Evolutionary conservation across 176 grass and related monocot species (phyloP), one percentile per base, ranked within the genome.

Genomic region (Triticum aestivum): DNA sequence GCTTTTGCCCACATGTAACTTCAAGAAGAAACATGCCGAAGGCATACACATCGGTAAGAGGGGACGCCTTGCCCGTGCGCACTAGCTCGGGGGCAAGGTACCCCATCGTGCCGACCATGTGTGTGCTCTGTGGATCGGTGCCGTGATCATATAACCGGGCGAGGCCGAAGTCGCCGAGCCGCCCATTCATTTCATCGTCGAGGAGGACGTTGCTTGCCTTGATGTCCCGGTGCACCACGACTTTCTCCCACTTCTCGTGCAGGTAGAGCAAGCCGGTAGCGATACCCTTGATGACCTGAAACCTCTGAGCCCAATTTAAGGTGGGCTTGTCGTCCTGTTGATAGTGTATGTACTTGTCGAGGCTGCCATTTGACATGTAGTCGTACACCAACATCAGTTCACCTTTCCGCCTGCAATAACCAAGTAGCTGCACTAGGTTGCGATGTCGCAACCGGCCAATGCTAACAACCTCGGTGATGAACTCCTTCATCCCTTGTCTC

Each of bases 401-500:
- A 30, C 83, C 88, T 78, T 82, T 77, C 14, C 88, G 45, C 61
- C 88, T 61, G 83, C 88, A 85, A 41, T 89, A 89, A 68, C 88
- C 83, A 24, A 82, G 69, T 30, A 89, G 59, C 71, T 30, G 29
- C 29, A 30, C 29, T 30, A 30, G 29, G 29, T 30, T 30, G 29
- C 29, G 29, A 30, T 30, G 29, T 30, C 29, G 29, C 29, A 30
- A 30, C 29, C 29, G 29, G 29, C 42, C 72, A 0, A 75, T 51
- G 24, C 72, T 75, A 5, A 75, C 72, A 75, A 75, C 47, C 72
- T 75, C 72, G 15, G 42, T 51, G 47, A 86, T 56, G 21, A 91
- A 91, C 76, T 87, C 89, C 76, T 47, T 84, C 45, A 91, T 84
- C 17, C 89, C 89, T 27, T 91, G 89, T 54, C 38, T 75, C 13